Evolutionary conservation across 169 alveolate genomes (phyloP), one percentile per base, ranked within the genome.

Genomic region (Blepharisma undulans): DNA sequence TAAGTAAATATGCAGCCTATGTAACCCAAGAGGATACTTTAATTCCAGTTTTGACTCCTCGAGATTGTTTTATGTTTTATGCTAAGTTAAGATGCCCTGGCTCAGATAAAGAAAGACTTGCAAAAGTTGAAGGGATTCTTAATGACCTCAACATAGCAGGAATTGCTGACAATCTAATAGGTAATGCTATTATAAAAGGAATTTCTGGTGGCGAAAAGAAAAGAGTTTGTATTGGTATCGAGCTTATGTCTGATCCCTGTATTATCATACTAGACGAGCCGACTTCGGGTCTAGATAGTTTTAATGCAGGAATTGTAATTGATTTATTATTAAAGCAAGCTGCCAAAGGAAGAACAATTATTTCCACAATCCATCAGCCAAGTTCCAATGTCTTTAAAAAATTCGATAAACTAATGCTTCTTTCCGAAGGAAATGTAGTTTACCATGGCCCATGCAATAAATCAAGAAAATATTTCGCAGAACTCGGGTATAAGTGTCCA

Each of bases 251-350:
- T 71, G 95, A 95, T 81, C 98, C 98, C 29, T 94, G 98, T 21
- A 90, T 97, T 66, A 88, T 97, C 60, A 93, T 97, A 72, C 94
- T 97, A 92, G 98, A 97, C 90, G 98, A 97, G 66, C 99, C 99
- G 30, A 97, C 98, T 10, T 95, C 98, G 36, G 99, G 98, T 8
- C 92, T 97, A 88, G 99, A 97, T 91, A 96, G 98, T 34, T 92
- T 96, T 77, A 90, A 94, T 21, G 95, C 98, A 21, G 91, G 92
- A 34, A 91, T 91, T 36, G 93, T 97, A 60, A 93, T 98, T 12
- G 94, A 94, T 30, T 76, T 95, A 29, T 95, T 98, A 27, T 82
- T 87, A 87, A 91, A 92, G 76, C 88, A 94, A 59, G 98, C 99
- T 16, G 85, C 85, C 48, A 27, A 87, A 84, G 98, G 98, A 7